Conservation (phyloP, 768 basidiomycete species). For the Lactifluus hygrophoroides region DNA sequence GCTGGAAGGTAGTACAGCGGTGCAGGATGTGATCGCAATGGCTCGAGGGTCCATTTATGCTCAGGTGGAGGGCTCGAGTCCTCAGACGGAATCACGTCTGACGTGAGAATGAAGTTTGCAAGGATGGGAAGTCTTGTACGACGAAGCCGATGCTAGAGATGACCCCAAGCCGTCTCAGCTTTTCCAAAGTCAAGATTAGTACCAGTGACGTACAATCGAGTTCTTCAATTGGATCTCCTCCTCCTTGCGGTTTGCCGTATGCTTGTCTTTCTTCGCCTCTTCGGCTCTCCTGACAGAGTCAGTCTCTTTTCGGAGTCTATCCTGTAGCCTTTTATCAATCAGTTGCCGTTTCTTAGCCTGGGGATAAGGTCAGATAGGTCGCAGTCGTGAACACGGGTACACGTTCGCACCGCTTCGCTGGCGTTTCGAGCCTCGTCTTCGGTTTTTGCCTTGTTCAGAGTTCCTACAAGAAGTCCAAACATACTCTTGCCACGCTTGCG, state of each 20-base stretch:
- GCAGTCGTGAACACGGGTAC: neutral
- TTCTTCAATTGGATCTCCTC: conserved; percentile 77
- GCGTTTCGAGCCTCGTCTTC: conserved; percentile 79
- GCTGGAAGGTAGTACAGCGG: conserved; percentile 73
- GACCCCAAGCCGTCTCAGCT: neutral
- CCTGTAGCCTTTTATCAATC: conserved; percentile 79
- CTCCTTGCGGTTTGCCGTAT: conserved; percentile 65
- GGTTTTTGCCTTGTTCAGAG: conserved; percentile 79
- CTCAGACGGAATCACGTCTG: conserved; percentile 48
- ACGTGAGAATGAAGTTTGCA: conserved; percentile 68
- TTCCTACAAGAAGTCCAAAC: conserved; percentile 78
- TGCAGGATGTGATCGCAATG: conserved; percentile 60
- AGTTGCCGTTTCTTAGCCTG: conserved; percentile 79
- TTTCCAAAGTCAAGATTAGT: neutral
- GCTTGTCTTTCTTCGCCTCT: conserved; percentile 81
- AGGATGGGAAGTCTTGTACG: conserved; percentile 62
- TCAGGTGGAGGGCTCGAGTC: conserved; percentile 26
- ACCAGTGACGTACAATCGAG: conserved; percentile 51
- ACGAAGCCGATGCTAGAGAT: conserved; percentile 59
- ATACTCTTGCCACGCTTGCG: conserved; percentile 82
- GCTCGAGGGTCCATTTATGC: conserved; percentile 35
- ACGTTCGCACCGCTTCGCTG: conserved; percentile 63
- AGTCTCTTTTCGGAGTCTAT: conserved; percentile 77
- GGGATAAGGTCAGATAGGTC: neutral
- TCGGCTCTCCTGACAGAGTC: conserved; percentile 78